Base-by-base conservation (phyloP, 495 filamentous ascomycete genomes). In the Penicillium lagena region DNA sequence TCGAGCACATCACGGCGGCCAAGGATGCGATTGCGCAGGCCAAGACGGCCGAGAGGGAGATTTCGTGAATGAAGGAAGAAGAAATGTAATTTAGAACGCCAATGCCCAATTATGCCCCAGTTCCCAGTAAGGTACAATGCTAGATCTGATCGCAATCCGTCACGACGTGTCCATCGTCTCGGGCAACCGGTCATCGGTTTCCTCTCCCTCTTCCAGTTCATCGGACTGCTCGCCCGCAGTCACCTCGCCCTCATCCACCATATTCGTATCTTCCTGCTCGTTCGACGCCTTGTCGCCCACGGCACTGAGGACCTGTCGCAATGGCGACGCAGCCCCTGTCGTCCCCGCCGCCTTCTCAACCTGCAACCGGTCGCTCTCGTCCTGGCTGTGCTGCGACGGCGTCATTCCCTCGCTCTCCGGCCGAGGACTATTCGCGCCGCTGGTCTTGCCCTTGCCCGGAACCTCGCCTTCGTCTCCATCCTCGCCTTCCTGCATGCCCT, bases 401-500 rank as follows among this genome's bases (percentile, higher is more conserved):
- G 70, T 74, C 55, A 64, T 35, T 37, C 66, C 56, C 43, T 73
- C 63, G 2, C 59, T 73, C 15, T 86, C 85, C 4, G 78, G 77
- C 35, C 76, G 72, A 7, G 87, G 88, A 22, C 88, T 91, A 28
- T 78, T 80, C 11, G 72, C 76, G 38, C 75, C 79, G 35, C 74
- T 75, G 46, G 52, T 48, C 56, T 69, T 69, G 57, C 72, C 59
- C 61, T 72, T 74, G 3, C 62, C 78, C 2, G 68, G 62, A 30
- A 72, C 70, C 35, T 80, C 83, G 35, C 79, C 85, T 37, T 87
- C 86, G 36, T 85, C 85, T 0, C 77, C 86, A 37, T 87, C 88
- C 49, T 86, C 87, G 55, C 68, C 76, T 40, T 79, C 78, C 43
- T 80, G 77, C 80, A 93, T 95, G 28, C 91, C 91, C 60, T 96